Conservation (phyloP, 441 rosid species). For the Jatropha multifida region DNA sequence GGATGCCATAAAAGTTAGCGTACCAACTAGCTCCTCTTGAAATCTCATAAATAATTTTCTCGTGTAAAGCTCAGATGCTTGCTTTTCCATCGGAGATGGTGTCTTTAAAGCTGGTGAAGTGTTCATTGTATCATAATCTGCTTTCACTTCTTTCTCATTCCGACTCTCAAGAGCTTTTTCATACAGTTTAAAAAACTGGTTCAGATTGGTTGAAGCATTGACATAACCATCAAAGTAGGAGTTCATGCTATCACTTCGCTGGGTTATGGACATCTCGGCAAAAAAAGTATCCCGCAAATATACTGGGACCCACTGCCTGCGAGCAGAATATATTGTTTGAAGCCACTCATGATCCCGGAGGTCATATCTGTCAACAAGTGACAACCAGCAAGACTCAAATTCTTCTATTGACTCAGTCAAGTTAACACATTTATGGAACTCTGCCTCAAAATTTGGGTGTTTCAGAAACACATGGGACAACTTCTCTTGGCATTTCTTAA, state of each 20-base stretch:
- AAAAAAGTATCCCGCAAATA: conserved; percentile 81
- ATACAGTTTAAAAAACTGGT: conserved; percentile 78
- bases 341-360: conserved; percentile 89
- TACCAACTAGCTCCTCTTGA: conserved; percentile 94
- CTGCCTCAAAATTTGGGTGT: conserved; percentile 78
- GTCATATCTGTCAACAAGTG: conserved; percentile 72
- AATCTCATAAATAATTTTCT: conserved; percentile 73
- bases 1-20: conserved; percentile 82
- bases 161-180: conserved; percentile 85
- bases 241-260: conserved; percentile 76
- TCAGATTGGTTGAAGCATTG: conserved; percentile 72
- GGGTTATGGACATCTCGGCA: conserved; percentile 81
- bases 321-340: conserved; percentile 60
- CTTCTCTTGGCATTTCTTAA: conserved; percentile 83
- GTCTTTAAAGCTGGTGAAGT: conserved; percentile 71
- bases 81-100: conserved; percentile 98
- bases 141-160: conserved; percentile 85
- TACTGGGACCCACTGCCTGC: conserved; percentile 86
- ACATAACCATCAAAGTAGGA: conserved; percentile 88
- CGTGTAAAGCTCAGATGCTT: conserved; percentile 81
- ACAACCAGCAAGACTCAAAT: conserved; percentile 78
- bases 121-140: conserved; percentile 83
- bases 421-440: conserved; percentile 80
- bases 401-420: conserved; percentile 74
- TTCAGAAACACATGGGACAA: conserved; percentile 69